Conservation (phyloP, 305 asterid genomes). For the Fraxinus velutina region DNA sequence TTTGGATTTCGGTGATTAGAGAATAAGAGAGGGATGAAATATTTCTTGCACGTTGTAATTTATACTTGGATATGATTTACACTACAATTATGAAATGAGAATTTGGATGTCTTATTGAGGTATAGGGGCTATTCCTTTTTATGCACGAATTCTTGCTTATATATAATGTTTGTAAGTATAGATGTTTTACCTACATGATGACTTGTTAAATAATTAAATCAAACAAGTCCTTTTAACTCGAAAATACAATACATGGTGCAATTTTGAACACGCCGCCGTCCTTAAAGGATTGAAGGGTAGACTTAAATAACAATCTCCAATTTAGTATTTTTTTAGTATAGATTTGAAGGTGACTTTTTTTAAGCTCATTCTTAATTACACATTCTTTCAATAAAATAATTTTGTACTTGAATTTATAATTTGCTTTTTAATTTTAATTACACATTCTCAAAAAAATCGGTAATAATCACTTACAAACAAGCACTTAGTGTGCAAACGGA, state of each 20-base stretch:
- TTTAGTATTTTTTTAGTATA: background rate
- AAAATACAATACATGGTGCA: background rate
- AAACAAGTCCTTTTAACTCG: background rate
- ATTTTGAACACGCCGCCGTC: too few species aligned
- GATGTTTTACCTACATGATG: background rate
- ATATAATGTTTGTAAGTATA: background rate
- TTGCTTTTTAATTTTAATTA: too few species aligned
- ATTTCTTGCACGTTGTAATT: background rate
- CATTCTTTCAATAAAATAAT: background rate
- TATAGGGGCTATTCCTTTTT: background rate
- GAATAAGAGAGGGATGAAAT: background rate
- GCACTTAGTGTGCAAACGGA: too few species aligned
- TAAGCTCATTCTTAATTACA: background rate
- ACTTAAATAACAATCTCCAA: too few species aligned
- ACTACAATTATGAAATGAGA: background rate
- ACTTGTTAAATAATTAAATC: background rate
- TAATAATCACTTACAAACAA: too few species aligned
- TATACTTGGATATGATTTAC: background rate
- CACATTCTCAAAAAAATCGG: background rate
- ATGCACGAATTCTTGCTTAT: background rate
- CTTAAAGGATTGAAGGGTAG: background rate
- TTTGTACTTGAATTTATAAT: background rate
- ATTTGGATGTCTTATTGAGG: background rate
- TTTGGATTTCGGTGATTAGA: background rate
- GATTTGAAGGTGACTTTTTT: too few species aligned